Percentiles rank a stretch among this genome's conserved stretches.
Evolutionary conservation across 2,329 filamentous ascomycete species (phyloP).

Genomic region (Lachnellula subtilissima): DNA sequence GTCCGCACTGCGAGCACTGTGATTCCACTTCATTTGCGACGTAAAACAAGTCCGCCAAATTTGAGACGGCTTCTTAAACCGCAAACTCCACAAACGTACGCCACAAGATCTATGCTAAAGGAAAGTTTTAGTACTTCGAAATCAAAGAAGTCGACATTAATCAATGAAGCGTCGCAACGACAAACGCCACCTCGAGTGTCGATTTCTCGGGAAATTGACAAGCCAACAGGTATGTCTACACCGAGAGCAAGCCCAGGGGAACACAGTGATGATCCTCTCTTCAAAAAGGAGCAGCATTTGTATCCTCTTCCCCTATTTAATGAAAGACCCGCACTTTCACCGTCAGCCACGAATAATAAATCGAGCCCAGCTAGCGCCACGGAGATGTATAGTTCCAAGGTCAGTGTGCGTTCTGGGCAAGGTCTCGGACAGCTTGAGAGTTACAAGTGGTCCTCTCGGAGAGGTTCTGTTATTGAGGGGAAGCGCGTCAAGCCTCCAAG

Average conservation of each 20-base stretch:
- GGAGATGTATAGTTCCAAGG: no score
- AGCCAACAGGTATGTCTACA: neutral
- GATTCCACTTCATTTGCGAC: neutral
- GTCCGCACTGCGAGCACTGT: neutral
- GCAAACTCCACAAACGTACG: neutral
- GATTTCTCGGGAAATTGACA: neutral
- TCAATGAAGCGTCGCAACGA: neutral
- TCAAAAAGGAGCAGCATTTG: neutral
- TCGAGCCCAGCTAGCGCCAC: no score
- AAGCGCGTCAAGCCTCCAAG: constrained; percentile 1
- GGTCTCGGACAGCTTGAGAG: neutral
- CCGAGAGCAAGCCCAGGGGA: neutral
- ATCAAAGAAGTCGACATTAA: constrained; percentile 1
- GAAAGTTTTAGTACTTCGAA: neutral
- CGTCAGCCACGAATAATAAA: no score
- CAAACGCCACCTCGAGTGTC: constrained; percentile 1
- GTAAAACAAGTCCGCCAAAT: neutral
- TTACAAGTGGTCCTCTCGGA: neutral
- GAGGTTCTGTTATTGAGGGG: neutral
- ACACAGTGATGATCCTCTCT: neutral
- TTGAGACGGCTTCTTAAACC: neutral
- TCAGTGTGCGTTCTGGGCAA: neutral
- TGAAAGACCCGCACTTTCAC: no score
- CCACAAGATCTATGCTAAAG: neutral
- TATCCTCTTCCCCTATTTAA: no score